These are phyloP conservation scores for Termitomyces eurrhizus DNA, from an alignment of 768 basidiomycete genomes.

Conservation along the genomic window DNA sequence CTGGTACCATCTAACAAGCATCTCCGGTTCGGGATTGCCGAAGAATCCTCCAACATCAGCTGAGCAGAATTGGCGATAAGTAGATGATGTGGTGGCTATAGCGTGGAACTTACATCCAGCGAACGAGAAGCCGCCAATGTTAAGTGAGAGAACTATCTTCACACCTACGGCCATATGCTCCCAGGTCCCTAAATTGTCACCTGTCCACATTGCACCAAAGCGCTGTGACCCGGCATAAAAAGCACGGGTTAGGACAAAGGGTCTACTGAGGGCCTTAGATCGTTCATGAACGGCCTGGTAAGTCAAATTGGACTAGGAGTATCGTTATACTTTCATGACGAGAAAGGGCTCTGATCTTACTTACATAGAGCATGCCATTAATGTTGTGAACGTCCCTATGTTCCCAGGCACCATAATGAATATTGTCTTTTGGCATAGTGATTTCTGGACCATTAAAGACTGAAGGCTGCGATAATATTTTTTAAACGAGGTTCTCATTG, in stretches of 20 bases:
- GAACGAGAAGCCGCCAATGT: conserved; percentile 89
- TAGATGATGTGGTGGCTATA: not conserved
- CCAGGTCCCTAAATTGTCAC: conserved; percentile 97
- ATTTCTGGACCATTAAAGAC: conserved; percentile 99
- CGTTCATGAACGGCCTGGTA: conserved; percentile 75
- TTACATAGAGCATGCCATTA: conserved; percentile 90
- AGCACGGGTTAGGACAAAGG: conserved; percentile 93
- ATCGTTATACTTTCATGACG: not conserved
- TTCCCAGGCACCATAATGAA: conserved; percentile 96
- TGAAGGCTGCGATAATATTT: conserved; percentile 60
- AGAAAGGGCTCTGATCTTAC: conserved; percentile 21
- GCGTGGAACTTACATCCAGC: conserved; percentile 66
- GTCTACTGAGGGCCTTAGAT: conserved; percentile 71
- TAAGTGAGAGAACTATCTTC: conserved; percentile 88
- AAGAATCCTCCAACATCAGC: conserved; percentile 99
- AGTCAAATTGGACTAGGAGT: conserved; percentile 75
- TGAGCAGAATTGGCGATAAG: conserved; percentile 25
- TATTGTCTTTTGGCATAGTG: conserved; percentile 55
- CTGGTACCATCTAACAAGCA: conserved; percentile 97
- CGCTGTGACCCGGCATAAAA: conserved; percentile 97
- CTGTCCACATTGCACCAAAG: conserved; percentile 98
- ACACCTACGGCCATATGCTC: conserved; percentile 93
- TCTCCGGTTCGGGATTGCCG: conserved; percentile 91
- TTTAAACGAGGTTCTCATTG: conserved; percentile 12
- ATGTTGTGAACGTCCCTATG: conserved; percentile 97